Evolutionary conservation across 192 early-diverging fungal species (phyloP).

Genomic region (Coemansia reversa): DNA sequence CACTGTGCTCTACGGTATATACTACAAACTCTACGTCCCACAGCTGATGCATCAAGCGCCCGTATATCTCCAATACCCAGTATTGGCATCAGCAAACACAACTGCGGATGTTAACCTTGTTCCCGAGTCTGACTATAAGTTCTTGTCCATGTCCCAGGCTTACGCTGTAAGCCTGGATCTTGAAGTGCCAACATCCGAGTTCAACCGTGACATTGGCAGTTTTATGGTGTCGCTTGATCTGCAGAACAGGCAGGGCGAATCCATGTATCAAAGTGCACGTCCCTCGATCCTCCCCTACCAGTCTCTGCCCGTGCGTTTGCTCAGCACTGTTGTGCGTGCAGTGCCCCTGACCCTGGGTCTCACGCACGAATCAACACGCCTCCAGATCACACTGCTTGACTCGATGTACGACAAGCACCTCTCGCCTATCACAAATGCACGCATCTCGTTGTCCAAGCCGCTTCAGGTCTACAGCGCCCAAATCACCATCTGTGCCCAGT

Average conservation of each 20-base stretch:
- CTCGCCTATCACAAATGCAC: conserved; percentile 53
- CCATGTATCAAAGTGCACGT: conserved; percentile 38
- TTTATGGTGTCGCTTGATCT: conserved; percentile 69
- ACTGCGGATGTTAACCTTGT: conserved; percentile 34
- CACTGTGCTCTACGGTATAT: conserved; percentile 52
- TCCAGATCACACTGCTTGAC: conserved; percentile 57
- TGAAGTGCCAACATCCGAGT: conserved; percentile 58
- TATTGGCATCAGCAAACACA: conserved; percentile 6
- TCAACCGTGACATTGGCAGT: conserved; percentile 61
- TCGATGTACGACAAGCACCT: conserved; percentile 53
- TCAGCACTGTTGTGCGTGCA: conserved; percentile 19
- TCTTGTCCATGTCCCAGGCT: conserved; percentile 55
- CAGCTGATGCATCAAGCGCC: conserved; percentile 56
- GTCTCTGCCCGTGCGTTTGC: conserved; percentile 15
- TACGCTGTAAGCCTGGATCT: conserved; percentile 63
- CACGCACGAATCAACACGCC: conserved; percentile 43
- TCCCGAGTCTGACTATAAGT: conserved; percentile 34
- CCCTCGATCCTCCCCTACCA: conserved; percentile 53
- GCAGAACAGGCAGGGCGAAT: conserved; percentile 31
- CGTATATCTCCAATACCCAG: conserved; percentile 58
- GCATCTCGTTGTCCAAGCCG: conserved; percentile 53
- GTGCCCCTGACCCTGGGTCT: conserved; percentile 57
- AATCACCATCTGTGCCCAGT: conserved; percentile 58
- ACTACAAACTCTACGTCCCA: conserved; percentile 66
- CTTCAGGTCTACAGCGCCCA: conserved; percentile 58